A percentile compares a stretch with the other conserved stretches of the same genome.
phyloP scores from a whole-genome alignment of 2,329 filamentous ascomycete genomes.

The Dactylella cylindrospora region DNA sequence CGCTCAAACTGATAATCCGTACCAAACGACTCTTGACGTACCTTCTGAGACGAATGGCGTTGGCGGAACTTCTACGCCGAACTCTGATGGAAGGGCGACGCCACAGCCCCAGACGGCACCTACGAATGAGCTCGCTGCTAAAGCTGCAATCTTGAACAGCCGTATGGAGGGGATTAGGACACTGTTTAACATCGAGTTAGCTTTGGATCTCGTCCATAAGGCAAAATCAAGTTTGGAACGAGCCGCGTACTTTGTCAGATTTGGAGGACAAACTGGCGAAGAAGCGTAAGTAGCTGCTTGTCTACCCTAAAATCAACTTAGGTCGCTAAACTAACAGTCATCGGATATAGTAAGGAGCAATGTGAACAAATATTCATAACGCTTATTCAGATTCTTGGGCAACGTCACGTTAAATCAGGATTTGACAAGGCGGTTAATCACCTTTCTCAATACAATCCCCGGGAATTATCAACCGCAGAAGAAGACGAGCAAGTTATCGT shows the following conservation, averaged over 20 bases:
- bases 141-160: constrained; percentile 95
- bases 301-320: not conserved
- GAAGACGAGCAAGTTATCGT: constrained; percentile 63
- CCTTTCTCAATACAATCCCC: constrained; percentile 85
- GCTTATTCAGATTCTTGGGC: constrained; percentile 79
- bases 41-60: constrained; percentile 22
- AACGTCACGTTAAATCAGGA: constrained; percentile 83
- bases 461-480: constrained; percentile 72
- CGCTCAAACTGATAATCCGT: constrained; percentile 48
- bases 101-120: constrained; percentile 50
- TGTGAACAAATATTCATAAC: constrained; percentile 86
- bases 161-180: constrained; percentile 91
- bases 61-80: constrained; percentile 1
- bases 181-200: constrained; percentile 94
- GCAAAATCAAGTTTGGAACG: constrained; percentile 87
- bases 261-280: constrained; percentile 77
- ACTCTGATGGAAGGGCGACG: constrained; percentile 13
- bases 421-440: constrained; percentile 92
- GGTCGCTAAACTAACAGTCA: not conserved
- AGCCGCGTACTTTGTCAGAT: constrained; percentile 75
- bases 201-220: constrained; percentile 80
- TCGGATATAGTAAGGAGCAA: constrained; percentile 61
- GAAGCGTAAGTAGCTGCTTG: constrained; percentile 62
- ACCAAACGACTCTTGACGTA: constrained; percentile 46
- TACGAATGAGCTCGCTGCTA: constrained; percentile 81